Evolutionary conservation across 371 early-diverging fungal genomes (phyloP).

Genomic region (Apophysomyces variabilis): DNA sequence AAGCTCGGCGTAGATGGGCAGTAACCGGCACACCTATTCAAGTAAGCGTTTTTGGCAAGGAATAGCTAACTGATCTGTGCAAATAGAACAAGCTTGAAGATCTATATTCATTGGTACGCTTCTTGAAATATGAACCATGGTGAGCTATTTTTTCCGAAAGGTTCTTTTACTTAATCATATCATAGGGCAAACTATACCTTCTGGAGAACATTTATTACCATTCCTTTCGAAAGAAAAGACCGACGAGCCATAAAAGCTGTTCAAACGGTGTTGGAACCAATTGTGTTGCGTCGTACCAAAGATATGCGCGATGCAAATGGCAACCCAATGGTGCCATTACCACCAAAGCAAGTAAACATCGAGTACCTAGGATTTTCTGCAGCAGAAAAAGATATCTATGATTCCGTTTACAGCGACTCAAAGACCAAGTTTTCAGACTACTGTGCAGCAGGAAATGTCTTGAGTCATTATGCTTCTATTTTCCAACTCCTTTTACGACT

Average conservation of each 20-base stretch:
- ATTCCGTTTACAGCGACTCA: constrained; percentile 50
- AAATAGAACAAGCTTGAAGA: constrained; percentile 75
- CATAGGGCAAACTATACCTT: constrained; percentile 56
- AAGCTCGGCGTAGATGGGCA: constrained; percentile 75
- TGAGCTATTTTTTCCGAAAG: constrained; percentile 9
- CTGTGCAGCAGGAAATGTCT: constrained; percentile 45
- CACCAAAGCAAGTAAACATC: constrained; percentile 58
- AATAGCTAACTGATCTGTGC: background rate
- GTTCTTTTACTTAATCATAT: background rate
- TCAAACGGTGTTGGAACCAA: constrained; percentile 69
- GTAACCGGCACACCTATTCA: constrained; percentile 83
- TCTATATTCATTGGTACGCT: constrained; percentile 81
- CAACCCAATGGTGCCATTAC: constrained; percentile 65
- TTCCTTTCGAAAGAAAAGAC: constrained; percentile 68
- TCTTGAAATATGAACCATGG: constrained; percentile 79
- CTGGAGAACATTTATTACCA: constrained; percentile 68
- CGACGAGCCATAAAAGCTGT: constrained; percentile 60
- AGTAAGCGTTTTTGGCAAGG: constrained; percentile 10
- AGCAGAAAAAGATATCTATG: constrained; percentile 51
- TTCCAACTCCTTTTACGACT: constrained; percentile 57
- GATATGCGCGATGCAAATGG: constrained; percentile 60
- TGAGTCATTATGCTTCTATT: constrained; percentile 54
- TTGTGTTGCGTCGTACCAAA: constrained; percentile 72
- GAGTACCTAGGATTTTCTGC: constrained; percentile 62
- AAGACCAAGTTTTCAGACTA: constrained; percentile 50